Percentiles rank a stretch among this genome's conserved stretches.
These are phyloP conservation scores for Elsinoe fawcettii DNA, from an alignment of 2,329 filamentous ascomycete genomes.

Conservation along the genomic window DNA sequence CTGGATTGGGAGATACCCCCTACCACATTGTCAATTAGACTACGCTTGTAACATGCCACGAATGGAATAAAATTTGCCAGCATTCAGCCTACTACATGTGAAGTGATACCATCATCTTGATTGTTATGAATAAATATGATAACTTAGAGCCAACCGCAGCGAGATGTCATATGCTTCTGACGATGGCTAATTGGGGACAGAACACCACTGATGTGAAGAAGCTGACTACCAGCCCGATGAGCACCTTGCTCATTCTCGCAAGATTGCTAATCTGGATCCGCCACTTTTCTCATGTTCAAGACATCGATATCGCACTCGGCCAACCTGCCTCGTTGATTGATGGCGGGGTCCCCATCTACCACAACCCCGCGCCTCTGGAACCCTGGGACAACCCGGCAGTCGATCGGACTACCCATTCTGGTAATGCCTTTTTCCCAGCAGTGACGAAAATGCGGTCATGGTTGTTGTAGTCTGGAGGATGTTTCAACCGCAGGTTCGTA, in stretches of 20 bases:
- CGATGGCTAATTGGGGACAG: too few species aligned
- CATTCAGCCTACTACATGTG: neutral
- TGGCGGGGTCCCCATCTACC: neutral
- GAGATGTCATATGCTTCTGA: too few species aligned
- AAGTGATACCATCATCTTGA: too few species aligned
- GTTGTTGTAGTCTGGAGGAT: neutral
- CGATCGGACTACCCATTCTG: neutral
- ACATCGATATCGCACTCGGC: neutral
- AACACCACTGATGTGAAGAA: too few species aligned
- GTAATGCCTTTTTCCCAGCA: neutral
- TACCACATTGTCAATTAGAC: neutral
- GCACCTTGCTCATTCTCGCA: neutral
- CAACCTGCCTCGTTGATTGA: neutral
- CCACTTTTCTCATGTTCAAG: neutral
- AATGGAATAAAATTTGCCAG: neutral
- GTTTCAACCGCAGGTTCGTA: neutral
- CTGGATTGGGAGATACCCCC: neutral
- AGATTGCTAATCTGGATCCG: neutral
- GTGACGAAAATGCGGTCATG: slow-evolving; percentile 10
- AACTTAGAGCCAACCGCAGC: too few species aligned
- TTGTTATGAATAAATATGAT: too few species aligned
- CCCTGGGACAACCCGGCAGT: neutral
- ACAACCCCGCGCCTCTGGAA: slow-evolving; percentile 1
- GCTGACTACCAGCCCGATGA: neutral
- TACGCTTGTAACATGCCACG: slow-evolving; percentile 4